Percentiles rank a stretch among this genome's conserved stretches.
phyloP scores from a whole-genome alignment of 2,329 filamentous ascomycete genomes.

The Zymoseptoria ardabiliae region DNA sequence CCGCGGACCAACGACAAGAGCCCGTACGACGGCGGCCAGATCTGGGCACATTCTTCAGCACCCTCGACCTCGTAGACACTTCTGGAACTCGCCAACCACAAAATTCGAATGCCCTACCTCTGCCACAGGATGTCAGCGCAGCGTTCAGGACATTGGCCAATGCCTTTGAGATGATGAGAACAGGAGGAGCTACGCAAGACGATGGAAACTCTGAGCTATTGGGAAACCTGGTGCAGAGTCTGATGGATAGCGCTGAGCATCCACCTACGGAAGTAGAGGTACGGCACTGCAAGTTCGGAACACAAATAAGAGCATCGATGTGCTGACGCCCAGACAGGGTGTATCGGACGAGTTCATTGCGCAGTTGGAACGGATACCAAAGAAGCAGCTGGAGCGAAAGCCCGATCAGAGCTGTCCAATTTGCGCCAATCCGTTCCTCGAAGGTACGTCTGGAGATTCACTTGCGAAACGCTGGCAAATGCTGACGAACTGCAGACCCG shows the following conservation, averaged over 20 bases:
- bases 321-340: slow-evolving; percentile 46
- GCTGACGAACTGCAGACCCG: slow-evolving; percentile 33
- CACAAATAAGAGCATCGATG: slow-evolving; percentile 51
- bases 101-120: slow-evolving; percentile 52
- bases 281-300: slow-evolving; percentile 34
- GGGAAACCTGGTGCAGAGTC: slow-evolving; percentile 47
- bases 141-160: slow-evolving; percentile 53
- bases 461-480: neutral
- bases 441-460: slow-evolving; percentile 35
- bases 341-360: slow-evolving; percentile 56
- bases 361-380: slow-evolving; percentile 53
- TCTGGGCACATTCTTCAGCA: slow-evolving; percentile 58
- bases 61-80: slow-evolving; percentile 52
- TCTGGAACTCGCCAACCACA: slow-evolving; percentile 42
- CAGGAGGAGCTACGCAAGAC: slow-evolving; percentile 8
- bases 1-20: slow-evolving; percentile 28
- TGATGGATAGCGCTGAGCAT: slow-evolving; percentile 50
- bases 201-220: slow-evolving; percentile 38
- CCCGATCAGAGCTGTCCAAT: slow-evolving; percentile 51
- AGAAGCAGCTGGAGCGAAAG: slow-evolving; percentile 42
- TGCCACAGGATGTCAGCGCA: slow-evolving; percentile 54
- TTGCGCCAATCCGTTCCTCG: slow-evolving; percentile 53
- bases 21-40: slow-evolving; percentile 49
- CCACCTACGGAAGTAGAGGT: slow-evolving; percentile 51
- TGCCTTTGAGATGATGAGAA: slow-evolving; percentile 52